Conservation (phyloP, 1,284 basidiomycete species). For the Pseudozyma thailandica region DNA sequence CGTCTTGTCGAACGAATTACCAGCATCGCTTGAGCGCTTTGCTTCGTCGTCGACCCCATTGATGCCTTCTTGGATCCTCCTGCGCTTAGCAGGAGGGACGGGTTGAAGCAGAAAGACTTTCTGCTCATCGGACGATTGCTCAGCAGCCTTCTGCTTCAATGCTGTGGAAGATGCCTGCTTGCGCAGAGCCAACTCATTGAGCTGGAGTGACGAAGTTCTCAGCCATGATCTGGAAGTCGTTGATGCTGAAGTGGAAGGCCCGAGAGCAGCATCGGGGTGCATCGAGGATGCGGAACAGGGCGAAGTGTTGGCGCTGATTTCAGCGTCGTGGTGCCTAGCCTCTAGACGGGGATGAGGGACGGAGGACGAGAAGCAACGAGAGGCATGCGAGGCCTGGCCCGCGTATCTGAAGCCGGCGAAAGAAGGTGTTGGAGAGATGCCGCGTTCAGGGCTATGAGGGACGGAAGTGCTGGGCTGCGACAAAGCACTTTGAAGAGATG, state of each 20-base stretch:
- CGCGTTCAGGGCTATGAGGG: slow-evolving; percentile 25
- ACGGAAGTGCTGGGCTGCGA: slow-evolving; percentile 24
- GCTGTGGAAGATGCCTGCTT: neutral
- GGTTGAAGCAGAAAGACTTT: slow-evolving; percentile 31
- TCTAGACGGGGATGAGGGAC: neutral
- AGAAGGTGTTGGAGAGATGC: slow-evolving; percentile 28
- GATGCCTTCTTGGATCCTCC: slow-evolving; percentile 22
- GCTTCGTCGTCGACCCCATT: slow-evolving; percentile 8
- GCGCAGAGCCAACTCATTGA: slow-evolving; percentile 2
- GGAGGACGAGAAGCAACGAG: slow-evolving; percentile 6
- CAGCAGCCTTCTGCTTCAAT: neutral
- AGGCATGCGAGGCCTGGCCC: slow-evolving; percentile 10
- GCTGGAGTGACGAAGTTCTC: neutral
- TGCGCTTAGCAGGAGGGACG: slow-evolving; percentile 28
- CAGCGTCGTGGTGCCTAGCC: neutral
- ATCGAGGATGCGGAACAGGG: neutral
- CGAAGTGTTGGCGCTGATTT: neutral
- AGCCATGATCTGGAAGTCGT: neutral
- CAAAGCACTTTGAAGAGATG: slow-evolving; percentile 13
- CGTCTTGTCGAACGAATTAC: slow-evolving; percentile 1
- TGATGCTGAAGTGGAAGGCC: neutral
- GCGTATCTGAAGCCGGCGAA: slow-evolving; percentile 27
- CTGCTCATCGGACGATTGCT: neutral
- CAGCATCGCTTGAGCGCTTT: slow-evolving; percentile 24
- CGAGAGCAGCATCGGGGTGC: neutral